Conservation (phyloP, 1,139 yeast genomes). For the Arxiozyma bovina region DNA sequence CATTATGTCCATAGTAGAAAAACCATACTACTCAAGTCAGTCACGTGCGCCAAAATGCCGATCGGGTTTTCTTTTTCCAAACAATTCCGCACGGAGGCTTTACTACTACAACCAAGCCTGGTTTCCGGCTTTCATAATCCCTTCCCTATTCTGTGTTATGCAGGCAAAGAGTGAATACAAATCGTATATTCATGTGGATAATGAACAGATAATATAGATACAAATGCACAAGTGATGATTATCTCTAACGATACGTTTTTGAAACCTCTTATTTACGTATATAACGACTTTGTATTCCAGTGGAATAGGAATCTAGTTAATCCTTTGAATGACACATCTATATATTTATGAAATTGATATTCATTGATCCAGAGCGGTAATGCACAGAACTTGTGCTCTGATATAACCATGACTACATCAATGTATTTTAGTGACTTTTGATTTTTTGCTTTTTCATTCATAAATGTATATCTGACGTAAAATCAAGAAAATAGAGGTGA, state of each 20-base stretch:
- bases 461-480: no score
- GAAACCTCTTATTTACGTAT: neutral
- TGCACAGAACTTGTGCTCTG: no score
- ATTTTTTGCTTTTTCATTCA: no score
- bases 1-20: neutral
- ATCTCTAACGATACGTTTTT: no score
- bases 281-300: neutral
- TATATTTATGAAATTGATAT: no score
- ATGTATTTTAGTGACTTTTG: no score
- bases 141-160: neutral
- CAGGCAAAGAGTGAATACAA: neutral
- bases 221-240: neutral
- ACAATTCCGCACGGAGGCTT: neutral
- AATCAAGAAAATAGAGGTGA: neutral
- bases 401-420: neutral
- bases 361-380: neutral
- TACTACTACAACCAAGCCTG: neutral
- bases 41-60: neutral
- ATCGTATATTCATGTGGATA: no score
- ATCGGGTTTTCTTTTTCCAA: neutral
- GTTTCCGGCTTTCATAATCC: neutral
- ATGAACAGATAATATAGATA: neutral
- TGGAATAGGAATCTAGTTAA: neutral
- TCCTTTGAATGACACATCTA: neutral
- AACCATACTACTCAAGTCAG: neutral